These are phyloP conservation scores for Mortierella sp. DNA, from an alignment of 371 early-diverging fungal genomes.

Conservation along the genomic window DNA sequence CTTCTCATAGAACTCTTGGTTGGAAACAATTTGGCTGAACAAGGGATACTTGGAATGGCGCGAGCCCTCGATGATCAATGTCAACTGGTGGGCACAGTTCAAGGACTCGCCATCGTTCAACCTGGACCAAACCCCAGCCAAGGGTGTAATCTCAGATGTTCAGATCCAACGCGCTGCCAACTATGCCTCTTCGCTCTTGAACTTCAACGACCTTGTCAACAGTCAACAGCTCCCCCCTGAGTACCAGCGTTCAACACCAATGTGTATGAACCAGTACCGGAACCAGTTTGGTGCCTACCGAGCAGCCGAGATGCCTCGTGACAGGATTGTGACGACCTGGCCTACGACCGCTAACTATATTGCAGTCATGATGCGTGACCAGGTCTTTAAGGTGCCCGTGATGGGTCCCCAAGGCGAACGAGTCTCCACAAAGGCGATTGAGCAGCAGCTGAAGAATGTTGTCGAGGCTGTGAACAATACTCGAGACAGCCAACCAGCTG, in stretches of 20 bases:
- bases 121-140: constrained; percentile 50
- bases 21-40: constrained; percentile 88
- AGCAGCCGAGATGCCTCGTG: constrained; percentile 74
- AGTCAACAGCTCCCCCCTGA: constrained; percentile 76
- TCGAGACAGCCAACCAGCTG: constrained; percentile 65
- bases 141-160: constrained; percentile 70
- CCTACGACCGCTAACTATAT: constrained; percentile 83
- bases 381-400: constrained; percentile 84
- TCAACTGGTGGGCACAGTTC: constrained; percentile 89
- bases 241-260: constrained; percentile 70
- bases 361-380: constrained; percentile 84
- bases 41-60: constrained; percentile 93
- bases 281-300: constrained; percentile 87
- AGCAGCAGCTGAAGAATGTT: constrained; percentile 69
- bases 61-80: constrained; percentile 83
- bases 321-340: constrained; percentile 74
- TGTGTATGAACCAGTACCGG: constrained; percentile 93
- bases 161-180: constrained; percentile 86
- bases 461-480: constrained; percentile 67
- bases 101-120: constrained; percentile 69
- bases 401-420: constrained; percentile 74
- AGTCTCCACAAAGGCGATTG: constrained; percentile 69
- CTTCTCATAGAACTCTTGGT: constrained; percentile 73
- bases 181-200: constrained; percentile 71
- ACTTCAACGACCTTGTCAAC: constrained; percentile 81